Evolutionary conservation across 2,329 filamentous ascomycete genomes (phyloP).

Genomic region (Talaromyces sp.): DNA sequence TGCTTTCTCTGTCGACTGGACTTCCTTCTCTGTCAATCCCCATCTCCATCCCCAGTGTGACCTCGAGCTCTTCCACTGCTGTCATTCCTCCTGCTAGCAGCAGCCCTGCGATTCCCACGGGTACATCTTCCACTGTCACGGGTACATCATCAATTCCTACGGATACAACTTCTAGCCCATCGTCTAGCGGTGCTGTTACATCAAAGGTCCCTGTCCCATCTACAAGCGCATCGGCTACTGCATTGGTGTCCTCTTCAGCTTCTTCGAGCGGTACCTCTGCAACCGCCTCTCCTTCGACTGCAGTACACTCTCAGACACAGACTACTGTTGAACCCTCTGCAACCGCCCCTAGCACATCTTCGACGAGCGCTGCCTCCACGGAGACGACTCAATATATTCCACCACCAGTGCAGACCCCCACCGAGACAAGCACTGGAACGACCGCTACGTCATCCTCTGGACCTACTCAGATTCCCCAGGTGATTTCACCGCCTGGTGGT

Average conservation of each 20-base stretch:
- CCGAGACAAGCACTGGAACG: conserved; percentile 29
- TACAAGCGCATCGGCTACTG: not conserved
- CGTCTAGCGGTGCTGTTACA: conserved; percentile 5
- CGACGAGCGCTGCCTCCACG: conserved; percentile 11
- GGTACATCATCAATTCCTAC: conserved; percentile 8
- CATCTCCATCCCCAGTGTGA: conserved; percentile 13
- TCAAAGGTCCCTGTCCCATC: not conserved
- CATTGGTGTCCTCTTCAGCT: conserved; percentile 1
- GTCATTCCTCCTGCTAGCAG: conserved; percentile 15
- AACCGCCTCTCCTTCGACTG: not conserved
- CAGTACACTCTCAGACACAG: conserved; percentile 18
- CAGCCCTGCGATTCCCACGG: conserved; percentile 12
- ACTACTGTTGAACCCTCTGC: conserved; percentile 3
- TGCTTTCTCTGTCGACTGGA: conserved; percentile 5
- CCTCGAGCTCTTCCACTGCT: conserved; percentile 11
- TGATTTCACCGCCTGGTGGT: conserved; percentile 67
- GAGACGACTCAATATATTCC: conserved; percentile 21
- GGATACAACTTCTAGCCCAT: conserved; percentile 11
- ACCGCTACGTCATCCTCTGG: conserved; percentile 43
- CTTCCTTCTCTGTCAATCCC: conserved; percentile 12
- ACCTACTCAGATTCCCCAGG: conserved; percentile 65
- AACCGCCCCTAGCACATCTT: conserved; percentile 1
- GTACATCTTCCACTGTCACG: conserved; percentile 12
- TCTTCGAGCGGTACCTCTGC: not conserved
- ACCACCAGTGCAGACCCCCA: conserved; percentile 23